These are phyloP conservation scores for Auriculariales sp. DNA, from an alignment of 768 basidiomycete species.

Conservation along the genomic window DNA sequence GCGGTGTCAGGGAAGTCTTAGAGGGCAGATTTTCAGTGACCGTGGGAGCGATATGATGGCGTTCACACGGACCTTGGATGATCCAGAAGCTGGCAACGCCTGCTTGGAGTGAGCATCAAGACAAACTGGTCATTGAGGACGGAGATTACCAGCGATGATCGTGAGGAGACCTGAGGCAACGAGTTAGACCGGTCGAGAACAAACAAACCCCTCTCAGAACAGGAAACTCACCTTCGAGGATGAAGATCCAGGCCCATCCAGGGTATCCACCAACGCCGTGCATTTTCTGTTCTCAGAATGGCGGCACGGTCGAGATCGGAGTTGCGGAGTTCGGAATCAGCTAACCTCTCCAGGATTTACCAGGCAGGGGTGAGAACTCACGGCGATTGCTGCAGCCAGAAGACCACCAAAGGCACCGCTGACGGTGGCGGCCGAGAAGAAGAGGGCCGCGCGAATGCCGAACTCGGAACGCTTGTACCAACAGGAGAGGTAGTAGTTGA, in stretches of 20 bases:
- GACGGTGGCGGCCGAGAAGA: conserved; percentile 66
- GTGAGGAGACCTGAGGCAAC: conserved; percentile 31
- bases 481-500: conserved; percentile 46
- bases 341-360: background rate
- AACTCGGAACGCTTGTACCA: conserved; percentile 66
- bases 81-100: conserved; percentile 57
- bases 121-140: too few relatives aligned
- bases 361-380: background rate
- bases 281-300: background rate
- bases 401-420: conserved; percentile 52
- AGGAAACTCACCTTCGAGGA: conserved; percentile 37
- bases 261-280: background rate
- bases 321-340: too few relatives aligned
- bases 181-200: too few relatives aligned
- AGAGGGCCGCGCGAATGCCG: conserved; percentile 43
- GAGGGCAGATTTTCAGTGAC: background rate
- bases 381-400: conserved; percentile 14
- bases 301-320: too few relatives aligned
- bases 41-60: background rate
- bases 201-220: too few relatives aligned
- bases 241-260: conserved; percentile 52
- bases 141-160: too few relatives aligned
- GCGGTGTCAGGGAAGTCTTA: conserved; percentile 69
- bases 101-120: too few relatives aligned
- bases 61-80: conserved; percentile 29